A percentile compares a stretch with the other conserved stretches of the same genome.
phyloP scores from a whole-genome alignment of 176 grass and related monocot species.

The Raddia guianensis region DNA sequence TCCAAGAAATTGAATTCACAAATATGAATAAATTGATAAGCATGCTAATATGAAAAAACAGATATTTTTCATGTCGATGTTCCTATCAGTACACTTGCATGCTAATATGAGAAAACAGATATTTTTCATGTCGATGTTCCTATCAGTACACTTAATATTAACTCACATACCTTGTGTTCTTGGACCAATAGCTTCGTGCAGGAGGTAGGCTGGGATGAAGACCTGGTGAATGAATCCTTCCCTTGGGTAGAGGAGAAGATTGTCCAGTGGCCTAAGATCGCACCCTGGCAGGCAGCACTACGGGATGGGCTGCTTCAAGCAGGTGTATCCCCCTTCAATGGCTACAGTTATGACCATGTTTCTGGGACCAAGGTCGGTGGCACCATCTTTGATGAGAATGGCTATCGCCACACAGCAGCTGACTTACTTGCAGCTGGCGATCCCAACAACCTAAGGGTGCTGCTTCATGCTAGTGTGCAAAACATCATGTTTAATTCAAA shows the following conservation, averaged over 20 bases:
- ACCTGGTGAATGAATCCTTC: slow-evolving; percentile 79
- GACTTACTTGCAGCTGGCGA: slow-evolving; percentile 80
- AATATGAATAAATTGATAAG: slow-evolving; percentile 1
- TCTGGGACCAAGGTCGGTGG: slow-evolving; percentile 85
- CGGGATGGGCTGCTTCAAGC: slow-evolving; percentile 68
- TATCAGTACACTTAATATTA: slow-evolving; percentile 8
- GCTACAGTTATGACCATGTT: slow-evolving; percentile 78
- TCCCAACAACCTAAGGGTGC: slow-evolving; percentile 57
- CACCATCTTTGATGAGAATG: slow-evolving; percentile 73
- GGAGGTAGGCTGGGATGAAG: slow-evolving; percentile 66
- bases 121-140: slow-evolving; percentile 20
- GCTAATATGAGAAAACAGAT: background rate
- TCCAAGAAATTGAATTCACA: background rate
- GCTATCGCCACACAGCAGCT: slow-evolving; percentile 78
- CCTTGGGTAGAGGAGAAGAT: slow-evolving; percentile 77
- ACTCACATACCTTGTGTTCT: slow-evolving; percentile 27
- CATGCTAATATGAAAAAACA: background rate
- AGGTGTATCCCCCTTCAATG: slow-evolving; percentile 82
- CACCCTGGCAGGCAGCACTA: slow-evolving; percentile 75
- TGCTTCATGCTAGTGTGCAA: slow-evolving; percentile 74
- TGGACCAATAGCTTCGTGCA: slow-evolving; percentile 61
- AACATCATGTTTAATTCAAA: slow-evolving; percentile 58
- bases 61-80: slow-evolving; percentile 16
- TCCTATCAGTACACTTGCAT: slow-evolving; percentile 10
- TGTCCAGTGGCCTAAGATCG: slow-evolving; percentile 78